phyloP scores from a whole-genome alignment of 371 early-diverging fungal species.

The Neoconidiobolus thromboides region DNA sequence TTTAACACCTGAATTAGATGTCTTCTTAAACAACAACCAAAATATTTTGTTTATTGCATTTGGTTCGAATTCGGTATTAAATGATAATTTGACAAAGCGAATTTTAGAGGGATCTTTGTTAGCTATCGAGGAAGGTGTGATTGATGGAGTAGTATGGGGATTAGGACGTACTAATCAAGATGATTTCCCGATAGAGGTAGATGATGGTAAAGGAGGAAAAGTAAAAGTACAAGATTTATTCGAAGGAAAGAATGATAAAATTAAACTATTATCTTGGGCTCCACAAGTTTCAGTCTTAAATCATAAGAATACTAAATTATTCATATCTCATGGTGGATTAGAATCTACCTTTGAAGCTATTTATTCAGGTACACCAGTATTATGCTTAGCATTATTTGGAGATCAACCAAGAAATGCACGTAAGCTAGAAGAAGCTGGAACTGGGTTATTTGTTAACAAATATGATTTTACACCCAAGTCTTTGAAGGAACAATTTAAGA shows the following conservation, averaged over 20 bases:
- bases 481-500: too few relatives aligned
- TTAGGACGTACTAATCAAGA: not conserved
- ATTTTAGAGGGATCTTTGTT: not conserved
- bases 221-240: not conserved
- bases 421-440: not conserved
- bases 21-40: not conserved
- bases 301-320: not conserved
- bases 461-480: too few relatives aligned
- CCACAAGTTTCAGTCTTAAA: slow-evolving; percentile 5
- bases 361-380: slow-evolving; percentile 1
- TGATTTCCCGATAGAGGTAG: not conserved
- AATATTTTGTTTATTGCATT: not conserved
- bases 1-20: not conserved
- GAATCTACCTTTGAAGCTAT: slow-evolving; percentile 5
- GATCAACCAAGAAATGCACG: slow-evolving; percentile 7
- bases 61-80: not conserved
- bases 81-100: not conserved
- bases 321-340: slow-evolving; percentile 6
- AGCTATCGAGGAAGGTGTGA: not conserved
- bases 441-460: not conserved
- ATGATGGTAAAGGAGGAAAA: too few relatives aligned
- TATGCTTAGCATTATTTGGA: not conserved
- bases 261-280: slow-evolving; percentile 1
- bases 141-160: slow-evolving; percentile 8
- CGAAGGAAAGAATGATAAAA: not conserved